These are phyloP conservation scores for Solanum virginianum DNA, from an alignment of 257 asterid species.

Conservation along the genomic window DNA sequence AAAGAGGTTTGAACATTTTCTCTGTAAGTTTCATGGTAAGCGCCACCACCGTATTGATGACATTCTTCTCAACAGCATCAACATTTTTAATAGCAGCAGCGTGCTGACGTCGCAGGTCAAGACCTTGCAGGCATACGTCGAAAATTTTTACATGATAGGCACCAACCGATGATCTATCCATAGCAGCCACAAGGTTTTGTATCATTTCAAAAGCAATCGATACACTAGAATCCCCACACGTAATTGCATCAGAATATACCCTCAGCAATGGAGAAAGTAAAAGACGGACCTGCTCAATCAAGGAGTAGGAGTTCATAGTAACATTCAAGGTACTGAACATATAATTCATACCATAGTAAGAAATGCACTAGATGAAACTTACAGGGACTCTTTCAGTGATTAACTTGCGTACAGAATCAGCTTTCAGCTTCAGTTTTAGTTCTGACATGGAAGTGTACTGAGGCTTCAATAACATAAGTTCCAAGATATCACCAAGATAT, in stretches of 20 bases:
- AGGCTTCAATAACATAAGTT: constrained; percentile 59
- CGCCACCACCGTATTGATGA: constrained; percentile 44
- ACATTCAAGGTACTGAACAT: background rate
- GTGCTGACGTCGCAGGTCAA: constrained; percentile 70
- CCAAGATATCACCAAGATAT: constrained; percentile 51
- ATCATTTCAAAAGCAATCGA: constrained; percentile 63
- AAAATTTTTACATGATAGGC: constrained; percentile 66
- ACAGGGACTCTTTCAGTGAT: constrained; percentile 69
- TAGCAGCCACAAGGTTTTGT: constrained; percentile 43
- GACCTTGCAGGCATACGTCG: constrained; percentile 77
- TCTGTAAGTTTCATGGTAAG: constrained; percentile 83
- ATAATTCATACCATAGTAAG: background rate
- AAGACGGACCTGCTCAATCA: constrained; percentile 59
- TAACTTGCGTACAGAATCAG: constrained; percentile 62
- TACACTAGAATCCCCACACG: constrained; percentile 59
- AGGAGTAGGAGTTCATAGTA: background rate
- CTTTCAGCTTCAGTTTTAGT: constrained; percentile 51
- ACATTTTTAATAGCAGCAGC: constrained; percentile 42
- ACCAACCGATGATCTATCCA: constrained; percentile 67
- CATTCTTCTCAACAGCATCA: constrained; percentile 56
- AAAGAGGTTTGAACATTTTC: constrained; percentile 73
- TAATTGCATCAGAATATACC: constrained; percentile 48
- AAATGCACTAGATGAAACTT: constrained; percentile 17
- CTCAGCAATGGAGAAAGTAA: constrained; percentile 61
- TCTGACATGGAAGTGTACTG: constrained; percentile 37